Evolutionary conservation across 768 basidiomycete genomes (phyloP).

Genomic region (Trametes cingulata): DNA sequence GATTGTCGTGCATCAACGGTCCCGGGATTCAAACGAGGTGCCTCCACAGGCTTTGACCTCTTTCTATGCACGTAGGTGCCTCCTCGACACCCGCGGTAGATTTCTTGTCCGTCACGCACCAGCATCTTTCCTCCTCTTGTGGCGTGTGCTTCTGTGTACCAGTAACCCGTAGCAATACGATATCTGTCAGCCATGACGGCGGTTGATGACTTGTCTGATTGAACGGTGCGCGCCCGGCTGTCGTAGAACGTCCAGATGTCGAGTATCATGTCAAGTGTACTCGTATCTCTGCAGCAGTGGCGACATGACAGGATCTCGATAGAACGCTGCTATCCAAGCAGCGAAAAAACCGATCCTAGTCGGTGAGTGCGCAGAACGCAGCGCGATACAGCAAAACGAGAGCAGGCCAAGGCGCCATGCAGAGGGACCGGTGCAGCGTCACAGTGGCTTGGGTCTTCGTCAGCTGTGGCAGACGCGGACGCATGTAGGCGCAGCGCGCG

Average conservation of each 20-base stretch:
- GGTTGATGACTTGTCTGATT: background rate
- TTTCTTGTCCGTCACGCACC: background rate
- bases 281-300: background rate
- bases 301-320: too few species aligned
- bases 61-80: constrained; percentile 11
- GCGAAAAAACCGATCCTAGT: too few species aligned
- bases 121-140: background rate
- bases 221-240: background rate
- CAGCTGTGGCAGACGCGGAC: too few species aligned
- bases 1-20: constrained; percentile 1
- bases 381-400: too few species aligned
- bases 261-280: background rate
- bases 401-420: background rate
- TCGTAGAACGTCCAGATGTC: background rate
- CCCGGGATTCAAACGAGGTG: constrained; percentile 9
- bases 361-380: too few species aligned
- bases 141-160: background rate
- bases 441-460: too few species aligned
- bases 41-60: background rate
- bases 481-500: too few species aligned
- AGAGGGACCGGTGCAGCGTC: too few species aligned
- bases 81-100: constrained; percentile 6
- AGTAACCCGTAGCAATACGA: background rate
- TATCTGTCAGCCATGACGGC: background rate
- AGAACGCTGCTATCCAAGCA: too few species aligned